phyloP scores from a whole-genome alignment of 768 basidiomycete genomes.

The Collybia sp. region DNA sequence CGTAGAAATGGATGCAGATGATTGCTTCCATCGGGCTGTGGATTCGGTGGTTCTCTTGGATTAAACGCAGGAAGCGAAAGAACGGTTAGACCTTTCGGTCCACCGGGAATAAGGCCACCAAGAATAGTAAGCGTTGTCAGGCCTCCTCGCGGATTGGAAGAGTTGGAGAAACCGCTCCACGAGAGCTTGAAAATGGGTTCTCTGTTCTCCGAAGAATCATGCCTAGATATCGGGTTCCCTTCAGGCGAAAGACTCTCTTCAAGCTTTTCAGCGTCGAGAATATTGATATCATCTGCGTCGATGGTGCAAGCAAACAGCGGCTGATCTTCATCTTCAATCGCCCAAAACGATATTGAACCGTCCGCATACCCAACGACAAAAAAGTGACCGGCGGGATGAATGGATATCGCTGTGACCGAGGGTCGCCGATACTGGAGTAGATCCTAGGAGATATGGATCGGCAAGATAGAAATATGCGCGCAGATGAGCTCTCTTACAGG shows the following conservation, averaged over 20 bases:
- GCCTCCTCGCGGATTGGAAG: slow-evolving; percentile 60
- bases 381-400: slow-evolving; percentile 73
- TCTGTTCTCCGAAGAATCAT: slow-evolving; percentile 15
- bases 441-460: slow-evolving; percentile 37
- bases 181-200: slow-evolving; percentile 86
- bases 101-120: slow-evolving; percentile 61
- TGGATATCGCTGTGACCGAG: slow-evolving; percentile 62
- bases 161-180: slow-evolving; percentile 77
- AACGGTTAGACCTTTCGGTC: slow-evolving; percentile 61
- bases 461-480: neutral
- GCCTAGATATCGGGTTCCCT: slow-evolving; percentile 8
- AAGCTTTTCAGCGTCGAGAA: slow-evolving; percentile 43
- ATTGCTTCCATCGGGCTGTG: slow-evolving; percentile 25
- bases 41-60: slow-evolving; percentile 40
- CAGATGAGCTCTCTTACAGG: slow-evolving; percentile 31
- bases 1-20: slow-evolving; percentile 44
- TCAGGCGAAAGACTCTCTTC: slow-evolving; percentile 32
- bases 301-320: slow-evolving; percentile 75
- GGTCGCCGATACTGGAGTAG: slow-evolving; percentile 69
- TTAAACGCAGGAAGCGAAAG: slow-evolving; percentile 65
- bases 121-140: slow-evolving; percentile 70
- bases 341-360: slow-evolving; percentile 82
- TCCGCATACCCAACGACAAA: slow-evolving; percentile 81
- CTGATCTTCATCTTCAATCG: slow-evolving; percentile 69
- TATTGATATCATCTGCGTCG: slow-evolving; percentile 45